These are phyloP conservation scores for Pyrus bretschneideri DNA, from an alignment of 306 rosid genomes.

Conservation along the genomic window DNA sequence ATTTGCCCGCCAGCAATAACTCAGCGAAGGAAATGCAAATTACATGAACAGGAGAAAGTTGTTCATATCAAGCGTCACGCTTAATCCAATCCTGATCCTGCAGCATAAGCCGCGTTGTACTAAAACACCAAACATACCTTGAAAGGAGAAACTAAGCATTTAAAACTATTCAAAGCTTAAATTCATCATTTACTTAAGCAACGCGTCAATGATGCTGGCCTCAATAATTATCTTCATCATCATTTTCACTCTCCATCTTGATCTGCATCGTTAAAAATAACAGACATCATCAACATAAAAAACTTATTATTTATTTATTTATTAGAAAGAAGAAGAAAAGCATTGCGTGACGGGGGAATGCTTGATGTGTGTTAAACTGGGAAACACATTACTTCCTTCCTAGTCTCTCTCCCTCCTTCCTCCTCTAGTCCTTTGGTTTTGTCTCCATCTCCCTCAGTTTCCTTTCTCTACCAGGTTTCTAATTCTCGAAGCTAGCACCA, in stretches of 20 bases:
- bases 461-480: background rate
- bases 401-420: background rate
- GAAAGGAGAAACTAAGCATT: background rate
- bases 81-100: conserved; percentile 7
- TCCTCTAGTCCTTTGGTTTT: background rate
- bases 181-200: conserved; percentile 7
- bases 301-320: background rate
- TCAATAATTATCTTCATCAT: conserved; percentile 20
- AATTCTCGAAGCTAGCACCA: background rate
- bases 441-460: background rate
- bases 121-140: conserved; percentile 3
- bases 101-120: background rate
- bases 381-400: background rate
- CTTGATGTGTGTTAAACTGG: background rate
- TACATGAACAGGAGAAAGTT: background rate
- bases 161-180: background rate
- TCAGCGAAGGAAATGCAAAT: background rate
- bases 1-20: background rate
- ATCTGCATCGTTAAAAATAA: conserved; percentile 23
- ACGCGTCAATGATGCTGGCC: conserved; percentile 22
- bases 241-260: conserved; percentile 24
- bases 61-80: background rate
- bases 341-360: background rate
- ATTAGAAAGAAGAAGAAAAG: background rate
- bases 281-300: background rate